A percentile compares a stretch with the other conserved stretches of the same genome.
Conservation (phyloP, 2,329 filamentous ascomycete genomes). For the Aspergillaceae sp. region DNA sequence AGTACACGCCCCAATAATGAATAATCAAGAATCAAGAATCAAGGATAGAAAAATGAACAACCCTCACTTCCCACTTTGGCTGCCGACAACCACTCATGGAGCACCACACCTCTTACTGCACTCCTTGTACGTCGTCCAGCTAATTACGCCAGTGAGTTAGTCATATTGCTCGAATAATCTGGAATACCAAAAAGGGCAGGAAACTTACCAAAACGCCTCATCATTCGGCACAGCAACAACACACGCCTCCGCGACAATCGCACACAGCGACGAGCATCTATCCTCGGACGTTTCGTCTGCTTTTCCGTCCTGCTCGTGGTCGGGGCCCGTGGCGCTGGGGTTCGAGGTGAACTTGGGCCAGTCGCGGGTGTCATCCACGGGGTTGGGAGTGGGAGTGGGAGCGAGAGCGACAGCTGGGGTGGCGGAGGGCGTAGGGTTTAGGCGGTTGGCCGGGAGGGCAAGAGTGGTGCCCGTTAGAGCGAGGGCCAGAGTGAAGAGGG, state of each 20-base stretch:
- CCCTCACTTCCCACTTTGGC: not conserved
- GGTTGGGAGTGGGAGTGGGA: too few relatives aligned
- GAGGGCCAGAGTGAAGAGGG: slow-evolving; percentile 8
- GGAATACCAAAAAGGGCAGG: not conserved
- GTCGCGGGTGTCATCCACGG: not conserved
- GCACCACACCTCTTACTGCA: not conserved
- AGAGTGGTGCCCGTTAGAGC: slow-evolving; percentile 9
- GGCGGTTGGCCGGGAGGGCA: slow-evolving; percentile 1
- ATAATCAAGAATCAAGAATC: too few relatives aligned
- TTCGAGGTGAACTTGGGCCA: not conserved
- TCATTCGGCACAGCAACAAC: slow-evolving; percentile 17
- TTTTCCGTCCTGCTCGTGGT: not conserved
- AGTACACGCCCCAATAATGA: too few relatives aligned
- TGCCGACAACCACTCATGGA: not conserved
- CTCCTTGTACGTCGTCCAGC: not conserved
- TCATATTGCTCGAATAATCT: too few relatives aligned
- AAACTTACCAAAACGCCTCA: slow-evolving; percentile 18
- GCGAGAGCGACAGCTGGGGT: not conserved
- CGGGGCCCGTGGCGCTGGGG: not conserved
- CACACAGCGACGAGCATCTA: slow-evolving; percentile 16
- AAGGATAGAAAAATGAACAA: too few relatives aligned
- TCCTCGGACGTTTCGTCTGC: not conserved
- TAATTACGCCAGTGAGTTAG: not conserved
- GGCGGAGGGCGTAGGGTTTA: too few relatives aligned
- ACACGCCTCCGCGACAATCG: slow-evolving; percentile 16